Conservation (phyloP, 2,329 filamentous ascomycete genomes). For the Trichoderma hamatum region DNA sequence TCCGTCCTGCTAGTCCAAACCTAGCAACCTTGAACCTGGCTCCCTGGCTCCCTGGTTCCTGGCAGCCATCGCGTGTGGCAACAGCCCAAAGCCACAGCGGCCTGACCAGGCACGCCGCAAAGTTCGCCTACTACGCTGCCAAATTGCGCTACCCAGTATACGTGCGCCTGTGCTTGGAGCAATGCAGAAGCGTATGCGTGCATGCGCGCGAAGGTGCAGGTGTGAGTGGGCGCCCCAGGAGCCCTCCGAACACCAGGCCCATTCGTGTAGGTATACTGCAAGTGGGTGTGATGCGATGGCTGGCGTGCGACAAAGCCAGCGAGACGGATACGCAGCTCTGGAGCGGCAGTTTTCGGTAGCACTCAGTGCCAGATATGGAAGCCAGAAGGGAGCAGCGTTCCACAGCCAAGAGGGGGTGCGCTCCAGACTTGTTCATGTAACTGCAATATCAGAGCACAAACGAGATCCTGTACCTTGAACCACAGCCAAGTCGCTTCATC, state of each 20-base stretch:
- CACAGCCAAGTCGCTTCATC: not conserved
- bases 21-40: slow-evolving; percentile 9
- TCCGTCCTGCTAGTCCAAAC: slow-evolving; percentile 11
- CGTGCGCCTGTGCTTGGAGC: slow-evolving; percentile 7
- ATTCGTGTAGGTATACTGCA: too few species aligned
- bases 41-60: slow-evolving; percentile 25
- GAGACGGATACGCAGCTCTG: slow-evolving; percentile 8
- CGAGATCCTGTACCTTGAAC: not conserved
- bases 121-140: not conserved
- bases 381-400: slow-evolving; percentile 11
- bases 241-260: slow-evolving; percentile 15
- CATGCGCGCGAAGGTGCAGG: slow-evolving; percentile 18
- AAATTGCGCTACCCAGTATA: not conserved
- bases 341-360: slow-evolving; percentile 23
- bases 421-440: not conserved
- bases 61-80: slow-evolving; percentile 18
- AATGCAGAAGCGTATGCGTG: slow-evolving; percentile 22
- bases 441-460: not conserved
- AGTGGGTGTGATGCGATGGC: slow-evolving; percentile 25
- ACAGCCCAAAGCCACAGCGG: slow-evolving; percentile 19
- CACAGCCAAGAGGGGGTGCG: not conserved
- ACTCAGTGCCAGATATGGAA: not conserved
- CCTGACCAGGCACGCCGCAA: not conserved
- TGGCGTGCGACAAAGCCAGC: slow-evolving; percentile 18
- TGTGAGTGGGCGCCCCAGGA: slow-evolving; percentile 22